phyloP scores from a whole-genome alignment of 129 eudicot genomes.

The Gnaphalium uliginosum region DNA sequence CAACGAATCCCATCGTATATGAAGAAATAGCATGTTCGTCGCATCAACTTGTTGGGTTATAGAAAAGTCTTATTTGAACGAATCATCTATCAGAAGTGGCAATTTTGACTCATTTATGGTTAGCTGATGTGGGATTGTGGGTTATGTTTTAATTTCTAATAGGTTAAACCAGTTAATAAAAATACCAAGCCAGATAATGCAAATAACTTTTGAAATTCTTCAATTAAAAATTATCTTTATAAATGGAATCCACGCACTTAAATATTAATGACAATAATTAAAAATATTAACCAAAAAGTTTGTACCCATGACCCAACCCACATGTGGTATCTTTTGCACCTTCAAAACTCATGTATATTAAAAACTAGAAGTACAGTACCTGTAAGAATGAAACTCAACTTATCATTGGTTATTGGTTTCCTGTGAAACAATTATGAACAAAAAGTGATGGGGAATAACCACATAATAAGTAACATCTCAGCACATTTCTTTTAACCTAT shows the following conservation, averaged over 20 bases:
- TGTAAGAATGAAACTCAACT: background rate
- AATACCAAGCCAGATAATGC: too few species aligned
- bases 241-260: too few species aligned
- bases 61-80: background rate
- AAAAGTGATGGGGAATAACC: background rate
- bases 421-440: conserved; percentile 12
- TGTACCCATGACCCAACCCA: background rate
- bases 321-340: too few species aligned
- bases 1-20: background rate
- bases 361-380: too few species aligned
- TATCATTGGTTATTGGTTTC: background rate
- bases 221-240: too few species aligned
- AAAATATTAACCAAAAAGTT: background rate
- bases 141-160: background rate
- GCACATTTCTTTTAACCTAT: conserved; percentile 12
- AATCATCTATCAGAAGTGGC: background rate
- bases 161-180: too few species aligned
- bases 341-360: too few species aligned
- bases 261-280: too few species aligned
- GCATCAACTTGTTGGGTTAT: background rate
- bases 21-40: background rate
- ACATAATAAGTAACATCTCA: conserved; percentile 16
- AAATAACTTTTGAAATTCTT: too few species aligned
- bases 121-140: background rate
- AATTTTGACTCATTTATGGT: background rate